Evolutionary conservation across 1,139 yeast species (phyloP).

Genomic region (Geotrichum aggregatum): DNA sequence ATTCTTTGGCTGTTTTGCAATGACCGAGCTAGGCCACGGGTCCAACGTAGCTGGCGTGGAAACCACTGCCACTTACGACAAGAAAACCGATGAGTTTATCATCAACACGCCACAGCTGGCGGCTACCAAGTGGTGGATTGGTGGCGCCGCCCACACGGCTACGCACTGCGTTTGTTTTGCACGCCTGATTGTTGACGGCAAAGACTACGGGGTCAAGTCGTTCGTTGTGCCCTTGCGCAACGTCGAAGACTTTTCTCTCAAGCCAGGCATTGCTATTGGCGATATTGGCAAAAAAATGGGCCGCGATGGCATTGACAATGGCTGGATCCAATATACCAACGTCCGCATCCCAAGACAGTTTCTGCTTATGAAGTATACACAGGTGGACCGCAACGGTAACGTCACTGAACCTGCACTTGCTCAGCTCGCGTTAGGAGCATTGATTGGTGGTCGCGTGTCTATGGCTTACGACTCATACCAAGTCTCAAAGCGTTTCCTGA

Average conservation of each 20-base stretch:
- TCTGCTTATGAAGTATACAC: constrained; percentile 73
- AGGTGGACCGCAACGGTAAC: constrained; percentile 60
- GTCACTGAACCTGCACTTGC: constrained; percentile 69
- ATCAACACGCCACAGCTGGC: constrained; percentile 83
- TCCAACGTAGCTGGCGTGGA: constrained; percentile 86
- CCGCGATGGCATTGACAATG: constrained; percentile 69
- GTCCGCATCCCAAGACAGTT: constrained; percentile 77
- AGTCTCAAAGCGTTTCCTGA: constrained; percentile 67
- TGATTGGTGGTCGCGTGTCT: constrained; percentile 78
- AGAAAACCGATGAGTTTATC: constrained; percentile 57
- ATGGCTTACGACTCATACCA: constrained; percentile 83
- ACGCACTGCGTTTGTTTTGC: constrained; percentile 79
- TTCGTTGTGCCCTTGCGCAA: constrained; percentile 85
- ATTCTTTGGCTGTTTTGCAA: constrained; percentile 83
- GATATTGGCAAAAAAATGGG: constrained; percentile 94
- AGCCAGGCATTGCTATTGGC: constrained; percentile 78
- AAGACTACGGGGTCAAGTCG: constrained; percentile 87
- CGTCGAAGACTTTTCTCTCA: constrained; percentile 54
- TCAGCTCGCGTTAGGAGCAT: constrained; percentile 78
- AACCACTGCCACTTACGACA: constrained; percentile 77
- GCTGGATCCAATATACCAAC: constrained; percentile 83
- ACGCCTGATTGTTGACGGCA: constrained; percentile 68
- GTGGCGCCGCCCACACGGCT: constrained; percentile 94
- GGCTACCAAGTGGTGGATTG: constrained; percentile 97
- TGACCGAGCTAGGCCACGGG: constrained; percentile 93